phyloP scores from a whole-genome alignment of 2,329 filamentous ascomycete species.

The Salinomyces thailandicus region DNA sequence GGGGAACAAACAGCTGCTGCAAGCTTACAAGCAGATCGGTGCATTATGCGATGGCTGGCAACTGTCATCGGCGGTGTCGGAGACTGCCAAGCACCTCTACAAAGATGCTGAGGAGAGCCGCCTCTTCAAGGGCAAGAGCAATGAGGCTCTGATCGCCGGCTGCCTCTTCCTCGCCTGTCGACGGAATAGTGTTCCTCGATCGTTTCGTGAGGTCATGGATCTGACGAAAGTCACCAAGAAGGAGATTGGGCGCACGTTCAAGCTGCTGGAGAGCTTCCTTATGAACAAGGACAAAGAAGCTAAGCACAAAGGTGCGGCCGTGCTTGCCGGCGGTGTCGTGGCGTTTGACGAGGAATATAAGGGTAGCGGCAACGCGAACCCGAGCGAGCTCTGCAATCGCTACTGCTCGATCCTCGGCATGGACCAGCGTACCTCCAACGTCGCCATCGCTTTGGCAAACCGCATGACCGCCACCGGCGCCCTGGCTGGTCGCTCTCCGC shows the following conservation, averaged over 20 bases:
- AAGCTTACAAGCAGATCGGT: slow-evolving; percentile 80
- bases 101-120: slow-evolving; percentile 90
- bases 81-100: slow-evolving; percentile 89
- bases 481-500: slow-evolving; percentile 81
- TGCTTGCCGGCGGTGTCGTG: slow-evolving; percentile 41
- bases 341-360: slow-evolving; percentile 21
- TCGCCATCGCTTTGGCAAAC: slow-evolving; percentile 68
- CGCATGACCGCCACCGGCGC: slow-evolving; percentile 67
- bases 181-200: slow-evolving; percentile 74
- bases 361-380: slow-evolving; percentile 22
- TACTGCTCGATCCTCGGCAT: slow-evolving; percentile 78
- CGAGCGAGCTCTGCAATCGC: slow-evolving; percentile 59
- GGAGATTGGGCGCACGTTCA: slow-evolving; percentile 94
- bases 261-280: slow-evolving; percentile 80
- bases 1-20: slow-evolving; percentile 66
- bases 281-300: slow-evolving; percentile 57
- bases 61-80: slow-evolving; percentile 69
- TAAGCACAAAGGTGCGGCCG: slow-evolving; percentile 14
- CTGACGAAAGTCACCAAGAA: slow-evolving; percentile 93
- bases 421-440: slow-evolving; percentile 64
- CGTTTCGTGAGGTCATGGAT: slow-evolving; percentile 88
- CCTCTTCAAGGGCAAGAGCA: slow-evolving; percentile 88
- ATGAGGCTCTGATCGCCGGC: slow-evolving; percentile 86
- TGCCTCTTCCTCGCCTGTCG: slow-evolving; percentile 98
- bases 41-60: slow-evolving; percentile 76